phyloP scores from a whole-genome alignment of 2,329 filamentous ascomycete species.

The Diaporthe vexans region DNA sequence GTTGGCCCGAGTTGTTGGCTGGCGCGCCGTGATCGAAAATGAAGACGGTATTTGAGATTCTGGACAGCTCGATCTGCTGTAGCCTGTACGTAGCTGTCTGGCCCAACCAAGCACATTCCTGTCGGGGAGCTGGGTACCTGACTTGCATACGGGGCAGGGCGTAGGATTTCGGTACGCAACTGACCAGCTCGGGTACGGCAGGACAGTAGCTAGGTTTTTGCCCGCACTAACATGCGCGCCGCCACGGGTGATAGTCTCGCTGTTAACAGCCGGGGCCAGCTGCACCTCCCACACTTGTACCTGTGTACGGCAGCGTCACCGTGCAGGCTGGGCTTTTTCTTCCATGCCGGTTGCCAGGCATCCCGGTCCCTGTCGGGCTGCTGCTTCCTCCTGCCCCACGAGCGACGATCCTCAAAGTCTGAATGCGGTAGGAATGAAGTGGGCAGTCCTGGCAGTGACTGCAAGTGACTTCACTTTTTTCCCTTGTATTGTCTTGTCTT shows the following conservation, averaged over 20 bases:
- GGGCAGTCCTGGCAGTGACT: slow-evolving; percentile 4
- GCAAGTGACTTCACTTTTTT: slow-evolving; percentile 22
- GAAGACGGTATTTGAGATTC: not conserved
- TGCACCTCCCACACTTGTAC: slow-evolving; percentile 1
- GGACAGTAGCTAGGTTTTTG: not conserved
- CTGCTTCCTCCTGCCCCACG: slow-evolving; percentile 20
- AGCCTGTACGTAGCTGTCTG: not conserved
- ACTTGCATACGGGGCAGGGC: too few species aligned
- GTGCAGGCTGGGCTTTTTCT: not conserved
- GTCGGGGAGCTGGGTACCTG: not conserved
- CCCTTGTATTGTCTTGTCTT: slow-evolving; percentile 23
- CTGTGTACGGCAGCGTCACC: not conserved
- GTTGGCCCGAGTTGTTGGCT: not conserved
- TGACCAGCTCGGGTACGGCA: not conserved
- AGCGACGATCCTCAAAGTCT: slow-evolving; percentile 33
- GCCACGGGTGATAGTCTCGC: rapidly evolving
- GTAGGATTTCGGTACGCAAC: not conserved
- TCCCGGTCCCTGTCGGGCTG: slow-evolving; percentile 16
- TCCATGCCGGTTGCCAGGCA: slow-evolving; percentile 19
- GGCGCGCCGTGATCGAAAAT: slow-evolving; percentile 2
- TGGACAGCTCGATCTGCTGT: not conserved
- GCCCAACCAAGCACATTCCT: not conserved
- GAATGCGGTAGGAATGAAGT: slow-evolving; percentile 23
- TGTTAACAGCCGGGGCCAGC: slow-evolving; percentile 3
- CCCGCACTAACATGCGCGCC: not conserved